Percentiles rank a stretch among this genome's conserved stretches.
These are phyloP conservation scores for Citropsis articulata DNA, from an alignment of 345 rosid genomes.

Conservation along the genomic window DNA sequence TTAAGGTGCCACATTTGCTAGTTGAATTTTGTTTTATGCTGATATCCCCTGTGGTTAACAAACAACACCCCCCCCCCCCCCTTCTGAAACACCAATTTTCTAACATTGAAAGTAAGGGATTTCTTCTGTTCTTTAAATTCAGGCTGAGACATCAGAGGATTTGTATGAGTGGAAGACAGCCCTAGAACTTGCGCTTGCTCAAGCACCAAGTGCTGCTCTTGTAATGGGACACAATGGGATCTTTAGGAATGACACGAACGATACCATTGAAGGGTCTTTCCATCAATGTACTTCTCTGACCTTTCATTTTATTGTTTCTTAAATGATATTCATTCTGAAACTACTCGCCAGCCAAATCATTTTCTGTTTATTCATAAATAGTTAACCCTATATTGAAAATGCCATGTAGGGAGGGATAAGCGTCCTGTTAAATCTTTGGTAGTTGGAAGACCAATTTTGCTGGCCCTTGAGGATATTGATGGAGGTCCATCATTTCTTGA, in stretches of 20 bases:
- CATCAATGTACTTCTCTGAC: conserved; percentile 54
- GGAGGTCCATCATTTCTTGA: conserved; percentile 99
- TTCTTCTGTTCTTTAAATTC: conserved; percentile 18
- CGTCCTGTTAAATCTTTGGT: conserved; percentile 89
- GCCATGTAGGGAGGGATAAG: conserved; percentile 83
- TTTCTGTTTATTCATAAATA: conserved; percentile 12
- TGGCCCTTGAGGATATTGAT: conserved; percentile 98
- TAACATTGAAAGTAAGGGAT: not conserved
- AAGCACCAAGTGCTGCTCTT: conserved; percentile 97
- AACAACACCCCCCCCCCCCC: accelerated
- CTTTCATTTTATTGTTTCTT: conserved; percentile 10
- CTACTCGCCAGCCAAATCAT: conserved; percentile 2
- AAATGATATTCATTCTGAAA: conserved; percentile 3
- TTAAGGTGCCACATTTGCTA: conserved; percentile 60
- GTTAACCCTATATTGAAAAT: conserved; percentile 8
- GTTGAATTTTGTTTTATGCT: conserved; percentile 10
- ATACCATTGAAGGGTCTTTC: conserved; percentile 77
- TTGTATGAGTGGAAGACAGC: conserved; percentile 93
- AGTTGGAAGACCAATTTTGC: conserved; percentile 98
- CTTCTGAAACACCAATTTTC: not conserved
- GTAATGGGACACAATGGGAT: conserved; percentile 94
- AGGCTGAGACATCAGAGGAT: conserved; percentile 98
- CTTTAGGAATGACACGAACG: conserved; percentile 67
- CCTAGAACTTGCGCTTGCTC: conserved; percentile 88
- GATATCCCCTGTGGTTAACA: not conserved